Evolutionary conservation across 2,329 filamentous ascomycete genomes (phyloP).

Genomic region (Cladosporium oxysporum): DNA sequence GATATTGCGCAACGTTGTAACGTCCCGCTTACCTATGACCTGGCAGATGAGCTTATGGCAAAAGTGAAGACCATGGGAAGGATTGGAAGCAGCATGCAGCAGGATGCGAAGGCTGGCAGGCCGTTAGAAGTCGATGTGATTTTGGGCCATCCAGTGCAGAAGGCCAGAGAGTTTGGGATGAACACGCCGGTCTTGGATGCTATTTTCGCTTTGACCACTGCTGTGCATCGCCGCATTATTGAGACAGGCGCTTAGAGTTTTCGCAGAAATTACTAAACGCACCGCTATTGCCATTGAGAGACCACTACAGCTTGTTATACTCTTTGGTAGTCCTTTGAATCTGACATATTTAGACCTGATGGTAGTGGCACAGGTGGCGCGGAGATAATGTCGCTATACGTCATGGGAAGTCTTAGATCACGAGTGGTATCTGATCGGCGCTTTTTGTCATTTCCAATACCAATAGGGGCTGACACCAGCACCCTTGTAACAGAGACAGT

Average conservation of each 20-base stretch:
- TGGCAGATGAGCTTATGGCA: constrained; percentile 43
- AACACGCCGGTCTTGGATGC: constrained; percentile 44
- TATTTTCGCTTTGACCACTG: constrained; percentile 37
- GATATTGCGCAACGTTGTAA: constrained; percentile 41
- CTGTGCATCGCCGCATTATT: constrained; percentile 30
- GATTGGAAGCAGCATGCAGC: constrained; percentile 50
- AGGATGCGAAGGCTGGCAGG: constrained; percentile 44
- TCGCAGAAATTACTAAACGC: not conserved
- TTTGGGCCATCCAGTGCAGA: constrained; percentile 44
- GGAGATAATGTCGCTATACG: no score
- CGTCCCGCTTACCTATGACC: constrained; percentile 40
- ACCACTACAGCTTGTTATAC: no score
- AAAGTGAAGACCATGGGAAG: constrained; percentile 43
- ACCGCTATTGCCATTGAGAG: no score
- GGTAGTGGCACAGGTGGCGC: no score
- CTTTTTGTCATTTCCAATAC: no score
- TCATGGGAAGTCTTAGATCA: no score
- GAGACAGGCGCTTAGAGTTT: not conserved
- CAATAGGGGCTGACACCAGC: no score
- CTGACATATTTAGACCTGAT: no score
- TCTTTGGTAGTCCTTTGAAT: no score
- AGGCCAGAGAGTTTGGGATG: constrained; percentile 43
- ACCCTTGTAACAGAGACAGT: no score
- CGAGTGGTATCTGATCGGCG: no score
- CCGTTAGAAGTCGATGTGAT: constrained; percentile 52